Conservation (phyloP, 129 eudicot genomes). For the Artemisia tridentata region DNA sequence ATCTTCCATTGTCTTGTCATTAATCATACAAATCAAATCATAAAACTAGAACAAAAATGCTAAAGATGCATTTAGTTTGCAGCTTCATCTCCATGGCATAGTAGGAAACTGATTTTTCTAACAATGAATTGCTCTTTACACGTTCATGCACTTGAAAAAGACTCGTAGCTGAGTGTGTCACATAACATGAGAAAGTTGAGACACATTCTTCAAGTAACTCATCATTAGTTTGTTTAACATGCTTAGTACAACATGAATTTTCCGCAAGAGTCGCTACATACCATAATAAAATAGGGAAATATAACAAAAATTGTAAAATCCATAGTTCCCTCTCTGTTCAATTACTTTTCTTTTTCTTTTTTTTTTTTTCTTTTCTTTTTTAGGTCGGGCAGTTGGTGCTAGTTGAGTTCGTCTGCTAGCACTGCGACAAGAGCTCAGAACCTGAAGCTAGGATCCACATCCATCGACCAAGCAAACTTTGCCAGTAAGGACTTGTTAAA, state of each 20-base stretch:
- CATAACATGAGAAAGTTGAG: slow-evolving; percentile 1
- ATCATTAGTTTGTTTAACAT: slow-evolving; percentile 36
- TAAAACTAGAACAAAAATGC: too few relatives aligned
- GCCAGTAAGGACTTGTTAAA: slow-evolving; percentile 91
- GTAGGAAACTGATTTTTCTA: too few relatives aligned
- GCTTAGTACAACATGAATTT: slow-evolving; percentile 43
- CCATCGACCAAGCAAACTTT: slow-evolving; percentile 97
- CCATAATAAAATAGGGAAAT: slow-evolving; percentile 11
- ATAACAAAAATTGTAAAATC: slow-evolving; percentile 23
- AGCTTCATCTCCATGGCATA: too few relatives aligned
- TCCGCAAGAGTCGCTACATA: slow-evolving; percentile 21
- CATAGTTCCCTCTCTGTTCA: slow-evolving; percentile 25
- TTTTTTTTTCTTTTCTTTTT: neutral
- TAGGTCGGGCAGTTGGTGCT: neutral
- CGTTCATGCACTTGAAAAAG: neutral
- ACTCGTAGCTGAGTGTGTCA: neutral
- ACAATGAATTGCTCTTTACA: slow-evolving; percentile 2
- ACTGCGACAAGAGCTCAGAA: slow-evolving; percentile 46
- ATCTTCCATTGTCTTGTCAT: too few relatives aligned
- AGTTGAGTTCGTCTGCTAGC: slow-evolving; percentile 28
- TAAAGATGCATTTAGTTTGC: too few relatives aligned
- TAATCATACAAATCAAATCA: too few relatives aligned
- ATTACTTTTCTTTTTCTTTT: neutral
- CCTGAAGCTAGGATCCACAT: slow-evolving; percentile 88
- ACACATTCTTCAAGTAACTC: slow-evolving; percentile 20